Evolutionary conservation across 306 rosid species (phyloP).

Genomic region (Calophaca sinica): DNA sequence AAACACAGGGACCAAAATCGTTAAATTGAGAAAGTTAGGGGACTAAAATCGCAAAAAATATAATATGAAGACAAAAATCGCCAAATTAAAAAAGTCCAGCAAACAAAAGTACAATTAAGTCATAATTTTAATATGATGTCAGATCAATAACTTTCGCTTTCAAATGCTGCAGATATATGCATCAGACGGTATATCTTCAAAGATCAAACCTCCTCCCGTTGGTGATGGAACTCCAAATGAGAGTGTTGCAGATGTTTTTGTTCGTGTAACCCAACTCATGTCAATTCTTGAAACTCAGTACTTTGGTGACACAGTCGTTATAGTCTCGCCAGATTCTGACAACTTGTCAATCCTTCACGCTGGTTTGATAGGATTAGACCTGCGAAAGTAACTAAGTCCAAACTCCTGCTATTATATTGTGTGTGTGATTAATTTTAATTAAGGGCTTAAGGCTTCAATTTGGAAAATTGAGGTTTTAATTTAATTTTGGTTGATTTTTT

Average conservation of each 20-base stretch:
- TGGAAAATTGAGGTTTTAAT: background rate
- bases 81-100: too few species aligned
- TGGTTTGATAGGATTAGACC: slow-evolving; percentile 85
- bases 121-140: too few species aligned
- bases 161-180: slow-evolving; percentile 67
- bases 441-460: too few species aligned
- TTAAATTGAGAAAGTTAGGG: too few species aligned
- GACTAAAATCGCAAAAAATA: too few species aligned
- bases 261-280: slow-evolving; percentile 92
- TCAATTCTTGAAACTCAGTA: slow-evolving; percentile 93
- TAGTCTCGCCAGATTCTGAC: slow-evolving; percentile 95
- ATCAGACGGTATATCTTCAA: slow-evolving; percentile 73
- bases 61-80: too few species aligned
- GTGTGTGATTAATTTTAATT: too few species aligned
- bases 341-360: slow-evolving; percentile 87
- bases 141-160: too few species aligned
- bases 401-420: background rate
- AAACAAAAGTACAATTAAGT: too few species aligned
- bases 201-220: slow-evolving; percentile 77
- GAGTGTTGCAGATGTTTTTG: slow-evolving; percentile 89
- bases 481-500: background rate
- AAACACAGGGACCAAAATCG: too few species aligned
- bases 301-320: slow-evolving; percentile 77
- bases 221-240: slow-evolving; percentile 94
- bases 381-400: slow-evolving; percentile 73